Percentiles rank a stretch among this genome's conserved stretches.
These are phyloP conservation scores for Mycena alexandri DNA, from an alignment of 768 basidiomycete genomes.

Conservation along the genomic window DNA sequence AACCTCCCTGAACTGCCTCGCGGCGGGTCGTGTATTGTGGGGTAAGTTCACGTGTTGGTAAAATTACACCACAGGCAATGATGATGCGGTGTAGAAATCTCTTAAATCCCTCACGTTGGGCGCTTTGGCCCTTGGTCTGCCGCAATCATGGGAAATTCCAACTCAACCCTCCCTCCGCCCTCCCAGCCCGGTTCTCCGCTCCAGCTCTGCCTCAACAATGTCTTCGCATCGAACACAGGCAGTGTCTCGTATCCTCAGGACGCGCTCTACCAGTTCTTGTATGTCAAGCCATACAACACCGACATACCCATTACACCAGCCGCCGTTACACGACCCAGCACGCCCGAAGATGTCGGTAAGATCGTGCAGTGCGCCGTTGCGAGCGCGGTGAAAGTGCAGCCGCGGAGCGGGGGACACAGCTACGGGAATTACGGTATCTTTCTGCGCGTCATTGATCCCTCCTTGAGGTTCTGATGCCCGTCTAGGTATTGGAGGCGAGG, in stretches of 20 bases:
- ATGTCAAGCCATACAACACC: conserved; percentile 36
- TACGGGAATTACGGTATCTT: conserved; percentile 34
- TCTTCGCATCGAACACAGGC: conserved; percentile 29
- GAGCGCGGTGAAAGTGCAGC: conserved; percentile 37
- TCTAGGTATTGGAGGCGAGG: conserved; percentile 42
- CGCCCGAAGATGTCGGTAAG: conserved; percentile 27
- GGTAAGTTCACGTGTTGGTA: conserved; percentile 10
- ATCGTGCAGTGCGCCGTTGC: conserved; percentile 40
- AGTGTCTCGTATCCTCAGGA: conserved; percentile 30
- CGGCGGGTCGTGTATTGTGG: conserved; percentile 16
- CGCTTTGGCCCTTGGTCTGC: background rate
- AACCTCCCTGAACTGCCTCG: conserved; percentile 7
- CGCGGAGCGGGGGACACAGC: conserved; percentile 36
- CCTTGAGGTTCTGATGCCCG: background rate
- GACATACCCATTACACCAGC: conserved; percentile 39
- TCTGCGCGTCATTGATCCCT: background rate
- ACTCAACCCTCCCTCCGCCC: conserved; percentile 11
- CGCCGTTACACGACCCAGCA: conserved; percentile 40
- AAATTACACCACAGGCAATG: background rate
- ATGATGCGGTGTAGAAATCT: conserved; percentile 2
- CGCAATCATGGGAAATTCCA: background rate
- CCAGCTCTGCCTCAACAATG: conserved; percentile 34
- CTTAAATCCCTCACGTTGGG: background rate
- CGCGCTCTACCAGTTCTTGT: conserved; percentile 21
- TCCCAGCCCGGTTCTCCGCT: conserved; percentile 28